Evolutionary conservation across 148 eudicot species (phyloP), one percentile per base, ranked within the genome.

Genomic region (Rhododendron vialii): DNA sequence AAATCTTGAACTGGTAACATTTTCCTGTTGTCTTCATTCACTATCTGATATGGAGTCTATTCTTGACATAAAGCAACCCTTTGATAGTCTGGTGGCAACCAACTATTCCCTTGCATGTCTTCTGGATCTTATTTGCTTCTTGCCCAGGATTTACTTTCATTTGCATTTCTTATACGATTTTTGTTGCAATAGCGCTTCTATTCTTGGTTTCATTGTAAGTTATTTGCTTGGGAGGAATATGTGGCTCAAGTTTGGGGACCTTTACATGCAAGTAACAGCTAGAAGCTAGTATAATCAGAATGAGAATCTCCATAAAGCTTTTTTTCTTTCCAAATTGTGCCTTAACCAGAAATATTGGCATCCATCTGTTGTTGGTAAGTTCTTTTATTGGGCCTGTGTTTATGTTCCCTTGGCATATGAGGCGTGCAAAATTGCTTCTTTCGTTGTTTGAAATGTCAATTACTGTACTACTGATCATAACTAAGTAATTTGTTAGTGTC

Each of bases 41-140:
- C 30, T 7, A 43, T 50, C 36, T 28, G 10, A 50, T 26, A 48
- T 80, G 61, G 82, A 50, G 53, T 82, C 50, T 41, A n/a, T 82
- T 63, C 5, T 61, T 20, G 45, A 61, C 30, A 41, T 61, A 20
- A 63, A 38, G 48, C 20, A 30, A 61, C 33, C 38, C 26, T 14
- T 26, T 47, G 73, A 41, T 10, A 12, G 53, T 13, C 53, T 80
- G 82, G 61, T 47, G 61, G 38, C 36, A 80, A 15, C 38, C 35
- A 80, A 80, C 15, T 12, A 20, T 48, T 48, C 20, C 38, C 35
- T n/a, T 80, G 71, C 55, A 35, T 28, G 36, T 80, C 36, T 50
- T 78, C 12, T 41, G 81, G 47, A 36, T 75, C 78, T 75, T 12
- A 35, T 82, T 82, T 57, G 30, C 41, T 82, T 82, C 41, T 82